phyloP scores from a whole-genome alignment of 352 stramenopile genomes.

The Pythium insidiosum region DNA sequence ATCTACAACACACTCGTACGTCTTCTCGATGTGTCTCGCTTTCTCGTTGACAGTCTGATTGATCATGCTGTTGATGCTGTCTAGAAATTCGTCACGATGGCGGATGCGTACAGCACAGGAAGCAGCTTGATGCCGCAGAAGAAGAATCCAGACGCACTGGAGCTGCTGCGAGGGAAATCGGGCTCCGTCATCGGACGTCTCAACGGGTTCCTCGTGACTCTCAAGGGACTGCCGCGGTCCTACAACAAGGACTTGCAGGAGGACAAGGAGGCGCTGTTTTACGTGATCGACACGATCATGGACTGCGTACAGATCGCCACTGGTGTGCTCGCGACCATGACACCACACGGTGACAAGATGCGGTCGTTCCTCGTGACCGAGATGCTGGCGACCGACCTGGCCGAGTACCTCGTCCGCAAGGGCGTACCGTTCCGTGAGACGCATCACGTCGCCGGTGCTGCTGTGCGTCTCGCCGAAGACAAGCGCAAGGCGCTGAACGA shows the following conservation, averaged over 20 bases:
- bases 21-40: neutral
- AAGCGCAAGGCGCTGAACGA: constrained; percentile 72
- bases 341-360: constrained; percentile 92
- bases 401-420: constrained; percentile 98
- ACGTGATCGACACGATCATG: constrained; percentile 95
- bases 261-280: constrained; percentile 98
- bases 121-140: constrained; percentile 99
- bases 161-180: constrained; percentile 97
- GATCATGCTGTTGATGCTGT: neutral
- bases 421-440: constrained; percentile 98
- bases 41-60: neutral
- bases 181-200: constrained; percentile 93
- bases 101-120: constrained; percentile 97
- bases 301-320: constrained; percentile 96
- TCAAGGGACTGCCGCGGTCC: constrained; percentile 95
- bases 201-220: constrained; percentile 93
- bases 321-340: constrained; percentile 96
- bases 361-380: constrained; percentile 94
- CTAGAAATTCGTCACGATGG: constrained; percentile 92
- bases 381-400: constrained; percentile 98
- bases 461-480: constrained; percentile 90
- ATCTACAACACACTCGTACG: constrained; percentile 91
- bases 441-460: constrained; percentile 97
- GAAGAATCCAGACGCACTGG: constrained; percentile 99
- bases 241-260: constrained; percentile 99